These are phyloP conservation scores for Abrus pulchellus DNA, from an alignment of 306 rosid genomes.

Conservation along the genomic window DNA sequence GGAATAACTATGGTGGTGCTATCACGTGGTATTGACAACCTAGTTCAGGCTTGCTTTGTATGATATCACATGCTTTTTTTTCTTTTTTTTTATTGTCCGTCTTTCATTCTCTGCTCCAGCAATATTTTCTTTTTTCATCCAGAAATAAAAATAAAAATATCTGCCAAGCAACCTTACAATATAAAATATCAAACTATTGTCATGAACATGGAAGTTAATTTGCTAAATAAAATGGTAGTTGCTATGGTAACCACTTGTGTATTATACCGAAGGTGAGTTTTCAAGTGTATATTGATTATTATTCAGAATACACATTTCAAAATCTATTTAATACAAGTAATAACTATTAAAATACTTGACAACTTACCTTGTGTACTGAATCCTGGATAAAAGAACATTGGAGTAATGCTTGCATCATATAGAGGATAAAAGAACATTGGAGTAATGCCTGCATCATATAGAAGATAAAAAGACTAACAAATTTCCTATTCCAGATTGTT, in stretches of 20 bases:
- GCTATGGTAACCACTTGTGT: not conserved
- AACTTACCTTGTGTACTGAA: not conserved
- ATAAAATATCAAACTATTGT: not conserved
- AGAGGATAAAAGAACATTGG: slow-evolving; percentile 22
- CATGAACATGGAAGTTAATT: slow-evolving; percentile 20
- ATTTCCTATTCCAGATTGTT: slow-evolving; percentile 72
- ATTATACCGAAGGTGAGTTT: not conserved
- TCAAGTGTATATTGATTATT: not conserved
- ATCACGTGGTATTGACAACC: not conserved
- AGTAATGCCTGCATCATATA: slow-evolving; percentile 5
- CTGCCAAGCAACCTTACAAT: not conserved
- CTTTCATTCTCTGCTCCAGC: not conserved
- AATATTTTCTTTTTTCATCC: not conserved
- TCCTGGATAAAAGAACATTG: not conserved
- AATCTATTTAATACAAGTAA: not conserved
- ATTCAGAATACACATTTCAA: not conserved
- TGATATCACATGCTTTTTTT: not conserved
- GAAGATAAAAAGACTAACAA: slow-evolving; percentile 51
- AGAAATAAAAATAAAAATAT: not conserved
- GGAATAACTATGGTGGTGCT: not conserved
- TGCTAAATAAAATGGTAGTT: slow-evolving; percentile 6
- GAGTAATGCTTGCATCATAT: slow-evolving; percentile 1
- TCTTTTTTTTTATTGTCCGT: not conserved
- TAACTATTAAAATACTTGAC: not conserved
- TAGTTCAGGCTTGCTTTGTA: not conserved